phyloP scores from a whole-genome alignment of 208 protist species.

The Leishmania tropica region DNA sequence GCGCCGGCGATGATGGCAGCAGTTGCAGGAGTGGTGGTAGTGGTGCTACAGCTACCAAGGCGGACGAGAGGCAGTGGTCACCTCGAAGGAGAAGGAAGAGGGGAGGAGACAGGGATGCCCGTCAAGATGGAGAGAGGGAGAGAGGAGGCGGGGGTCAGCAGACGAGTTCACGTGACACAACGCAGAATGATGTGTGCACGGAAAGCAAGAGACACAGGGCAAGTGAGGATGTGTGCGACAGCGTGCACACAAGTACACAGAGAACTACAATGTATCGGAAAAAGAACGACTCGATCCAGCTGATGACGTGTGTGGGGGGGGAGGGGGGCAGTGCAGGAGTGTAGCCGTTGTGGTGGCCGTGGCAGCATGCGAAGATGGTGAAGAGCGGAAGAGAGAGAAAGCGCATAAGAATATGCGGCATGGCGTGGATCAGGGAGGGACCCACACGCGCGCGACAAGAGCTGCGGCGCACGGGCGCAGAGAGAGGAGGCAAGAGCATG shows the following conservation, averaged over 20 bases:
- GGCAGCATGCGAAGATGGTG: background rate
- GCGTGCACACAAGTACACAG: background rate
- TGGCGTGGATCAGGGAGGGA: background rate
- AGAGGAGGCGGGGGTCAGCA: background rate
- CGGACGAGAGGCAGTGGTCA: background rate
- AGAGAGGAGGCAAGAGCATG: background rate
- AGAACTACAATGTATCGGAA: background rate
- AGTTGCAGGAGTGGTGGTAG: background rate
- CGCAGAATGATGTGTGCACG: background rate
- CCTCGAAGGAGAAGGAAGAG: background rate
- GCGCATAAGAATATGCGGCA: background rate
- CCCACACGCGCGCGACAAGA: background rate
- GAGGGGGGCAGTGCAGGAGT: background rate
- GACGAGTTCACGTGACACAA: background rate
- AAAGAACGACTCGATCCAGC: background rate
- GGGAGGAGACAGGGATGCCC: background rate
- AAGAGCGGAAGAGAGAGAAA: background rate
- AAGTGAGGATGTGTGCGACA: background rate
- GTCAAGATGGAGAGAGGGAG: background rate
- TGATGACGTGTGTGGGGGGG: background rate
- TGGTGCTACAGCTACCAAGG: background rate
- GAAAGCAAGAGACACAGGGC: background rate
- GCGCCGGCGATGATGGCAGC: background rate
- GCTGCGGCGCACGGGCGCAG: background rate
- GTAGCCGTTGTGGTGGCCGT: background rate